These are phyloP conservation scores for Ustilago curta DNA, from an alignment of 1,284 basidiomycete genomes.

Conservation along the genomic window DNA sequence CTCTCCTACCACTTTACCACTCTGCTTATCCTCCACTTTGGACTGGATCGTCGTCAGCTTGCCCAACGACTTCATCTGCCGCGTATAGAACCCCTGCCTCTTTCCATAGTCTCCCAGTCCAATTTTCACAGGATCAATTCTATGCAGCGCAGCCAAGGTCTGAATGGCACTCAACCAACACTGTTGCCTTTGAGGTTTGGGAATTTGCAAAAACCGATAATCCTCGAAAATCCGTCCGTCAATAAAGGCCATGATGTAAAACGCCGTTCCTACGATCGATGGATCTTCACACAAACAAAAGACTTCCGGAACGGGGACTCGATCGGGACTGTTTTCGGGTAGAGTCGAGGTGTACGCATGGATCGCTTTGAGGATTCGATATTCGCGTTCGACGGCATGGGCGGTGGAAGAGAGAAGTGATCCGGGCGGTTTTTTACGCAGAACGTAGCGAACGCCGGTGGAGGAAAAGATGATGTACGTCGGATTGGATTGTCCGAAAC, in stretches of 20 bases:
- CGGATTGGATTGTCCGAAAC: slow-evolving; percentile 81
- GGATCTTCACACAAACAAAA: slow-evolving; percentile 79
- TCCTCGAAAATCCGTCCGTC: slow-evolving; percentile 90
- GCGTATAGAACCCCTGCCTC: slow-evolving; percentile 83
- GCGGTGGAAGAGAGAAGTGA: slow-evolving; percentile 86
- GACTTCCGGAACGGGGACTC: slow-evolving; percentile 87
- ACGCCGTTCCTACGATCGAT: slow-evolving; percentile 84
- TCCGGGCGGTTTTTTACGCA: slow-evolving; percentile 94
- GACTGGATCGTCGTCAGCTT: slow-evolving; percentile 82
- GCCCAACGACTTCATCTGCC: slow-evolving; percentile 87
- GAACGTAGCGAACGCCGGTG: slow-evolving; percentile 79
- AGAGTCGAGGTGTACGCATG: slow-evolving; percentile 32
- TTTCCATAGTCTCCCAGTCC: slow-evolving; percentile 85
- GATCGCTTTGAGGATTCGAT: slow-evolving; percentile 78
- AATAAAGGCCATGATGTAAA: slow-evolving; percentile 95
- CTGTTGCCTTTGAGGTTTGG: slow-evolving; percentile 75
- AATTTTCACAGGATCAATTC: slow-evolving; percentile 77
- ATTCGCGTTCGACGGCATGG: slow-evolving; percentile 94
- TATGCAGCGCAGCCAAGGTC: slow-evolving; percentile 80
- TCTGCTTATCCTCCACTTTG: slow-evolving; percentile 76
- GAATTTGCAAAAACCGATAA: slow-evolving; percentile 74
- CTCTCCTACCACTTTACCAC: slow-evolving; percentile 72
- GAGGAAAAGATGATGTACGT: slow-evolving; percentile 81
- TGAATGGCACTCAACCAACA: slow-evolving; percentile 71
- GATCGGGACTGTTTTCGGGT: slow-evolving; percentile 36